Base-by-base conservation (phyloP, 2,329 filamentous ascomycete genomes). In the Microdochium paspali region DNA sequence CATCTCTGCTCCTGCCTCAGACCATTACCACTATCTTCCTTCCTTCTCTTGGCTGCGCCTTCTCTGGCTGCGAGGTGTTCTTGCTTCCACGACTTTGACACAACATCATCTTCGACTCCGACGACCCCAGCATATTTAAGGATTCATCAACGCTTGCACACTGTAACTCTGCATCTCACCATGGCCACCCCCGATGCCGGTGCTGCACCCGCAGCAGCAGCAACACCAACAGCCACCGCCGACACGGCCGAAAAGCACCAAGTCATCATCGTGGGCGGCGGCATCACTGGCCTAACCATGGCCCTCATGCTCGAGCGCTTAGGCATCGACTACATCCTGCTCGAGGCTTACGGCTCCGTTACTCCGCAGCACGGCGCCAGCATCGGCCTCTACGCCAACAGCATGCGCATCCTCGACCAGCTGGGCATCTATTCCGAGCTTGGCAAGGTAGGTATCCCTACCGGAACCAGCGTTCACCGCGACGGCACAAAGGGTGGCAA, bases 201-300 rank as follows among this genome's bases (percentile, higher is more conserved):
- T n/a, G n/a, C n/a, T n/a, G n/a, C n/a, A n/a, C n/a, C n/a, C n/a
- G n/a, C n/a, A n/a, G n/a, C n/a, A n/a, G n/a, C n/a, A n/a, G n/a
- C n/a, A n/a, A n/a, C n/a, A n/a, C n/a, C n/a, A n/a, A n/a, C n/a
- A n/a, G 35, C 35, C 35, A 12, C n/a, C 35, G 23, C 35, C 9
- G 12, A 5, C 35, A 12, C 35, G 10, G 18, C 18, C 12, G 10
- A 15, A 5, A 7, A 3, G 15, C 35, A 40, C 35, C 35, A 61
- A 45, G 63, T 74, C 23, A 57, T 76, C 46, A 75, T 78, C 32
- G 69, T 63, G 1, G 74, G 74, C 18, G 74, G 71, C 6, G 66
- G 69, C 43, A 58, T 77, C n/a, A 63, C 68, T 2, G 76, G 76
- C 6, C 56, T 76, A 1, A 61, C 67, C 0, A 56, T 76, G 7